phyloP scores from a whole-genome alignment of 148 eudicot genomes.

The Vaccinium vitisidaea region DNA sequence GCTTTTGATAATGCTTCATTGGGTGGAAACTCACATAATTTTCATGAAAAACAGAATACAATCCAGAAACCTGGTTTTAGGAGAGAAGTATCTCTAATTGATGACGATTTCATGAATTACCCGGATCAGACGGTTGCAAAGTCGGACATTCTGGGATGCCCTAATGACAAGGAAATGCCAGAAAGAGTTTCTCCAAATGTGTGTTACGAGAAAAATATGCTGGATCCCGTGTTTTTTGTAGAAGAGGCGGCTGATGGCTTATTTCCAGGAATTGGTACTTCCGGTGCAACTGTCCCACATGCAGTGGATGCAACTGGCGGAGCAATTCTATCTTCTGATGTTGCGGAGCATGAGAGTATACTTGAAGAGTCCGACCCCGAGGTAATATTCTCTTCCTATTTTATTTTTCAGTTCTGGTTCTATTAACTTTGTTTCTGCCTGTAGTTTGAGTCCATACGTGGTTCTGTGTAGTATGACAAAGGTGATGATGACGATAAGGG shows the following conservation, averaged over 20 bases:
- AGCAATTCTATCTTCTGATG: constrained; percentile 31
- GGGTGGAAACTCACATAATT: constrained; percentile 14
- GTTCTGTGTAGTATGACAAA: constrained; percentile 45
- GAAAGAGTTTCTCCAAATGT: constrained; percentile 17
- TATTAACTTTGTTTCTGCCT: not conserved
- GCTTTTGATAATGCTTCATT: constrained; percentile 23
- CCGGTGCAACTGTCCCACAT: constrained; percentile 25
- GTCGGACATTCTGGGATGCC: constrained; percentile 25
- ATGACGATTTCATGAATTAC: constrained; percentile 34
- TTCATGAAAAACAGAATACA: constrained; percentile 25
- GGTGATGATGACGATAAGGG: constrained; percentile 36
- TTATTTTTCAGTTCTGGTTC: constrained; percentile 17
- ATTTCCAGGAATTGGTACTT: constrained; percentile 27
- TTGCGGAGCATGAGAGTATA: constrained; percentile 35
- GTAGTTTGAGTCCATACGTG: constrained; percentile 23
- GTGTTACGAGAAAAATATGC: constrained; percentile 30
- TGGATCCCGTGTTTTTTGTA: constrained; percentile 33
- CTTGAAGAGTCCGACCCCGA: constrained; percentile 36
- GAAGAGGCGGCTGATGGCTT: constrained; percentile 33
- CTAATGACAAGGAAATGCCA: constrained; percentile 22
- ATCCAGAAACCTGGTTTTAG: constrained; percentile 22
- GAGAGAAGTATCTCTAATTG: constrained; percentile 41
- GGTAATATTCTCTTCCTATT: constrained; percentile 33
- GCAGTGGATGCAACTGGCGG: constrained; percentile 28
- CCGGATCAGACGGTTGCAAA: constrained; percentile 28